A percentile compares a stretch with the other conserved stretches of the same genome.
Conservation (phyloP, 768 basidiomycete species). For the Boletus edulis region DNA sequence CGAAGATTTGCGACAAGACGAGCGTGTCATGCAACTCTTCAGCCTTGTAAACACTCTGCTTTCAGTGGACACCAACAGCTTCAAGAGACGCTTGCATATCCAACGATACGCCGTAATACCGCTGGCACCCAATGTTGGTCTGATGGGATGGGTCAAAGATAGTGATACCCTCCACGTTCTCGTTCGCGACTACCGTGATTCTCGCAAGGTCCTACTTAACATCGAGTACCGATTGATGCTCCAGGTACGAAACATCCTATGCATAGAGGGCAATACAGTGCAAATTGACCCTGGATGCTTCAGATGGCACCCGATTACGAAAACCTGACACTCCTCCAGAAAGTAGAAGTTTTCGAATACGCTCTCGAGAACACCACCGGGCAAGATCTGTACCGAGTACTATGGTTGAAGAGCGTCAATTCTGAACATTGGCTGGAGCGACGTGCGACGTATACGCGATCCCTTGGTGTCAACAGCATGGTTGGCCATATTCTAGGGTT, state of each 20-base stretch:
- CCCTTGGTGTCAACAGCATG: conserved; percentile 96
- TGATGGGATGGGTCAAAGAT: conserved; percentile 94
- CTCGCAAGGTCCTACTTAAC: conserved; percentile 93
- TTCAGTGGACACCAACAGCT: conserved; percentile 89
- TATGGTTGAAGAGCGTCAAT: conserved; percentile 94
- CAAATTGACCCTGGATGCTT: conserved; percentile 1
- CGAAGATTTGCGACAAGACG: conserved; percentile 98
- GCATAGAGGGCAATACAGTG: conserved; percentile 29
- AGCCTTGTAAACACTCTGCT: conserved; percentile 94
- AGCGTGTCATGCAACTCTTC: conserved; percentile 98
- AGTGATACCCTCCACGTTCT: conserved; percentile 95
- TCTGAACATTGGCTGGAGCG: conserved; percentile 99
- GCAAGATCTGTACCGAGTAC: conserved; percentile 92
- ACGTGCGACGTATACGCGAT: conserved; percentile 92
- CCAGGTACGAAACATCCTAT: conserved; percentile 81
- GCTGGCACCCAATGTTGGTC: conserved; percentile 91
- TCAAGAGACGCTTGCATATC: conserved; percentile 94
- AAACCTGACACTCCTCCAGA: conserved; percentile 88
- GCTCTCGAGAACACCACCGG: conserved; percentile 98
- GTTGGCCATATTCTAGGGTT: conserved; percentile 96
- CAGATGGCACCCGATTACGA: conserved; percentile 99
- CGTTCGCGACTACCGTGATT: conserved; percentile 94
- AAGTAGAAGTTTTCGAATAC: conserved; percentile 99
- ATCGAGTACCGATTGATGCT: conserved; percentile 99
- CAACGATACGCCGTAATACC: conserved; percentile 93